phyloP scores from a whole-genome alignment of 2,329 filamentous ascomycete genomes.

The Hirsutella rhossiliensis region DNA sequence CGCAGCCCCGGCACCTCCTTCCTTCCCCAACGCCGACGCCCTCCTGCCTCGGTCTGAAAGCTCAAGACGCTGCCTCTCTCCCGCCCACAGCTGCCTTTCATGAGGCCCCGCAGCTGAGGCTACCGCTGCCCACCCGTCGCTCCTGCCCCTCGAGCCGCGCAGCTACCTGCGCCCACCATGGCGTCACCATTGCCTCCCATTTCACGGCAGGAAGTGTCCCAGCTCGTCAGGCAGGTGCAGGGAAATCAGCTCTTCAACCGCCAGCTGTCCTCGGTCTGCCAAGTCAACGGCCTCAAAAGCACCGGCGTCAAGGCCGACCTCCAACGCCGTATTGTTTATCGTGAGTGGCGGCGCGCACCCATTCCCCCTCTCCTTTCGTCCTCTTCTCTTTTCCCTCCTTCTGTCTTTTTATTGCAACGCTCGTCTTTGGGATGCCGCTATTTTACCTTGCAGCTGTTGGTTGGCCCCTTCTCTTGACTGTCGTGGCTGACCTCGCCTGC shows the following conservation, averaged over 20 bases:
- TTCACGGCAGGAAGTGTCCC: constrained; percentile 28
- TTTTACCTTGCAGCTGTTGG: too few relatives aligned
- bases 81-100: background rate
- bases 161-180: constrained; percentile 7
- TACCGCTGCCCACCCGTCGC: background rate
- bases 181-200: constrained; percentile 15
- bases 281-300: constrained; percentile 59
- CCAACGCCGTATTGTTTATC: constrained; percentile 62
- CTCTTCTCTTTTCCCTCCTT: background rate
- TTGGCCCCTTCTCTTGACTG: too few relatives aligned
- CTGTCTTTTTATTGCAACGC: background rate
- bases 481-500: background rate
- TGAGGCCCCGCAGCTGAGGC: background rate
- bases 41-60: too few relatives aligned
- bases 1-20: background rate
- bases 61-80: background rate
- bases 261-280: constrained; percentile 67
- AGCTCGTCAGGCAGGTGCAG: constrained; percentile 31
- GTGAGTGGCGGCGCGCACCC: constrained; percentile 40
- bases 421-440: background rate
- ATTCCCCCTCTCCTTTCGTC: background rate
- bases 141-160: background rate
- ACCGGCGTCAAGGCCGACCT: constrained; percentile 78
- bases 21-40: background rate
- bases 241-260: constrained; percentile 36